Percentiles rank a stretch among this genome's conserved stretches.
phyloP scores from a whole-genome alignment of 192 early-diverging fungal genomes.

The Coemansia sp. region DNA sequence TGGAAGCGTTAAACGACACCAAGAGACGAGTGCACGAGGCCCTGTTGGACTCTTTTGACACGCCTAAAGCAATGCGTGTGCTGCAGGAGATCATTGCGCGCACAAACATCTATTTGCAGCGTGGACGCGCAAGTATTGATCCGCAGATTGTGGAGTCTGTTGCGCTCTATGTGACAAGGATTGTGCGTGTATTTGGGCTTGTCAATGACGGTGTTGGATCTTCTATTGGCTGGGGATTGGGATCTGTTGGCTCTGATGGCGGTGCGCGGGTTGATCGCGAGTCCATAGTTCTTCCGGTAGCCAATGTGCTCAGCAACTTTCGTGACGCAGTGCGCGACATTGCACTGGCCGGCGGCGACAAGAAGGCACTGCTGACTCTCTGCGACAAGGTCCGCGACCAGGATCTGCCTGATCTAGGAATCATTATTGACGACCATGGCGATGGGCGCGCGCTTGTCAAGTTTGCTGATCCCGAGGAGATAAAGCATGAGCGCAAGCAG shows the following conservation, averaged over 20 bases:
- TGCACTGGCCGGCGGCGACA: conserved; percentile 57
- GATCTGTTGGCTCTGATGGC: conserved; percentile 26
- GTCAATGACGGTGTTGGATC: conserved; percentile 58
- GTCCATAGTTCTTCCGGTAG: conserved; percentile 75
- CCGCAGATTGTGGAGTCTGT: conserved; percentile 74
- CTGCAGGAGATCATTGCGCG: conserved; percentile 76
- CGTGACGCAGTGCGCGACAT: conserved; percentile 83
- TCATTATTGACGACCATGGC: conserved; percentile 92
- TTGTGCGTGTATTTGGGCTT: conserved; percentile 86
- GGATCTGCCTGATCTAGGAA: conserved; percentile 84
- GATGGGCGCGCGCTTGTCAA: conserved; percentile 93
- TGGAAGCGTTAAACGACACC: conserved; percentile 62
- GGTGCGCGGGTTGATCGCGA: conserved; percentile 46
- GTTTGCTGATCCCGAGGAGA: conserved; percentile 75
- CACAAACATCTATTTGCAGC: conserved; percentile 80
- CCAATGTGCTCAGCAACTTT: conserved; percentile 80
- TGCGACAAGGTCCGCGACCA: conserved; percentile 90
- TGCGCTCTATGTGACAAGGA: conserved; percentile 77
- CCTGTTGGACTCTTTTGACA: conserved; percentile 92
- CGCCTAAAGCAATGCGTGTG: conserved; percentile 76
- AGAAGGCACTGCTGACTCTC: conserved; percentile 67
- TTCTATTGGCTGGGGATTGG: conserved; percentile 67
- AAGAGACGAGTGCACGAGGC: conserved; percentile 79
- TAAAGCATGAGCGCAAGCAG: conserved; percentile 65
- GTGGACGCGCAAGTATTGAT: conserved; percentile 63